Evolutionary conservation across 768 basidiomycete species (phyloP).

Genomic region (Chalciporus chontae): DNA sequence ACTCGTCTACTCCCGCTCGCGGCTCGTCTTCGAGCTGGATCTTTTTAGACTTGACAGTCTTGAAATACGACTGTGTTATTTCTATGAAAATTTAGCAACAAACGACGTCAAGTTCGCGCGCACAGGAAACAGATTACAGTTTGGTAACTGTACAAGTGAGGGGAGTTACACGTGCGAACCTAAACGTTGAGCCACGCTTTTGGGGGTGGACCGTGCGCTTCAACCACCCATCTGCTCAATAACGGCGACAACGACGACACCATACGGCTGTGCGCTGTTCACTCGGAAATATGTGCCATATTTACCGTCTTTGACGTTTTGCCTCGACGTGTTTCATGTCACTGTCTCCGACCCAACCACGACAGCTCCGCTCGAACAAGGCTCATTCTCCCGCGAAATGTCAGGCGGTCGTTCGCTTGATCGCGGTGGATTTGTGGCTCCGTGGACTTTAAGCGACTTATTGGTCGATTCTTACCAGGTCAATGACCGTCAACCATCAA

Average conservation of each 20-base stretch:
- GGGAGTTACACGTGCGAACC: slow-evolving; percentile 32
- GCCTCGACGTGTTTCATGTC: background rate
- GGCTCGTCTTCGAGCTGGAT: slow-evolving; percentile 7
- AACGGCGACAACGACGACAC: slow-evolving; percentile 20
- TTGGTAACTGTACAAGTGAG: slow-evolving; percentile 27
- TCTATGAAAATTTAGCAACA: slow-evolving; percentile 10
- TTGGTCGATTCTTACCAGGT: background rate
- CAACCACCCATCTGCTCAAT: slow-evolving; percentile 10
- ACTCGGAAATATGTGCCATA: slow-evolving; percentile 22
- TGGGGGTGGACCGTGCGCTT: slow-evolving; percentile 26
- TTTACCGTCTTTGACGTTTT: slow-evolving; percentile 16
- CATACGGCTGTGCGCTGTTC: background rate
- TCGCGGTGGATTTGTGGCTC: background rate
- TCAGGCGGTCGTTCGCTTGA: background rate
- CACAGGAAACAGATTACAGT: slow-evolving; percentile 15
- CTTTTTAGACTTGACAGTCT: slow-evolving; percentile 10
- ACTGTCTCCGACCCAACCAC: slow-evolving; percentile 34
- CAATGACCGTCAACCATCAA: background rate
- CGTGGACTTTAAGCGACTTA: background rate
- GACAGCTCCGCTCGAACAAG: slow-evolving; percentile 35
- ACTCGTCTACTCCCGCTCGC: slow-evolving; percentile 17
- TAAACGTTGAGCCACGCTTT: slow-evolving; percentile 27
- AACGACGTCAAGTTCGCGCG: slow-evolving; percentile 6
- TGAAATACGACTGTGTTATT: slow-evolving; percentile 1
- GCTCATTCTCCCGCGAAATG: background rate